These are phyloP conservation scores for Croton setiger DNA, from an alignment of 441 rosid species.

Conservation along the genomic window DNA sequence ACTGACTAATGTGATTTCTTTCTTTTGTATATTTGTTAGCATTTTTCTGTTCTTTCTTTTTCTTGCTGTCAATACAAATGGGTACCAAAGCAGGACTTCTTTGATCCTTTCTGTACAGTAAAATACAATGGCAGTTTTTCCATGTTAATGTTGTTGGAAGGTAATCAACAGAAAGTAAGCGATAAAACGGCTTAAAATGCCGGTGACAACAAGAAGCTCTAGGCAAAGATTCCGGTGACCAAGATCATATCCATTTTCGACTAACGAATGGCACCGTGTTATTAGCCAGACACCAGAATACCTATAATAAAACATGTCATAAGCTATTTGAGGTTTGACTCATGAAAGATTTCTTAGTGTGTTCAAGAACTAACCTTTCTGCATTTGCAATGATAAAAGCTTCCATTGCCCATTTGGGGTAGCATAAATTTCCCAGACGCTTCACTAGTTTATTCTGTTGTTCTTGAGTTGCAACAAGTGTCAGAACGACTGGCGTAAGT, in stretches of 20 bases:
- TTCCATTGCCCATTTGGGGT: conserved; percentile 88
- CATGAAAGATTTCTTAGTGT: no score
- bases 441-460: conserved; percentile 31
- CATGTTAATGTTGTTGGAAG: conserved; percentile 59
- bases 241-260: conserved; percentile 52
- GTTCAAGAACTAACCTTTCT: conserved; percentile 40
- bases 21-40: neutral
- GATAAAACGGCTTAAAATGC: conserved; percentile 47
- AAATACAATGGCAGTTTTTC: conserved; percentile 4
- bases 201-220: conserved; percentile 52
- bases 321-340: no score
- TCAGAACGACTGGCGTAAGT: conserved; percentile 88
- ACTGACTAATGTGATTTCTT: conserved; percentile 9
- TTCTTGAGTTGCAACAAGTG: conserved; percentile 69
- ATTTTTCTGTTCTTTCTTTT: neutral
- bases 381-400: conserved; percentile 84
- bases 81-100: neutral
- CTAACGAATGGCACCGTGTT: conserved; percentile 67
- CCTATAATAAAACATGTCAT: conserved; percentile 29
- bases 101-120: conserved; percentile 6
- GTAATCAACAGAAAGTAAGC: conserved; percentile 68
- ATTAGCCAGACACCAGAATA: conserved; percentile 90
- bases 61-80: neutral
- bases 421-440: conserved; percentile 50
- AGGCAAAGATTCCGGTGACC: conserved; percentile 60